Base-by-base conservation (phyloP, 495 filamentous ascomycete species). In the Bacidia gigantensis region DNA sequence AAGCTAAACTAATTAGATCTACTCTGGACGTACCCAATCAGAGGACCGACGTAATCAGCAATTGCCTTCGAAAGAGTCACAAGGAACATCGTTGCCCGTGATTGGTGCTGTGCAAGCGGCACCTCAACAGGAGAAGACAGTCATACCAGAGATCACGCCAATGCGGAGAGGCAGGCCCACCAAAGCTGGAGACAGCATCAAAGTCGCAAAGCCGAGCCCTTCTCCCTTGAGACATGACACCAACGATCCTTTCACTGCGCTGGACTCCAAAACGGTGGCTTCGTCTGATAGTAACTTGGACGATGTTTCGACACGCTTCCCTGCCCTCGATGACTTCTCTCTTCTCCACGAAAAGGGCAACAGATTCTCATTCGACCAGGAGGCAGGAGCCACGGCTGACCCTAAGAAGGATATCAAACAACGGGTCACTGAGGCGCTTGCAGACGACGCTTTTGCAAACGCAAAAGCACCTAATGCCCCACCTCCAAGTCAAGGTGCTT, bases 321-420 rank as follows among this genome's bases (percentile, higher is more conserved):
- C 92, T 2, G 87, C 87, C 10, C 72, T 98, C 25, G 90, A 98
- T 54, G 87, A 97, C 57, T 98, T 98, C 62, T 79, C 89, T 22
- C 73, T 97, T 39, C 71, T 95, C 40, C 87, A 95, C 56, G 88
- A 95, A 57, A 79, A 83, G 39, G 85, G 87, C 11, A 71, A 78
- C 48, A 92, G 88, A 52, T 96, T 95, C 63, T 82, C 92, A n/a
- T 96, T 96, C 62, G 79, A 83, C 55, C 71, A 72, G 20, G 73
- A 70, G 29, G 58, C 64, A 3, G 63, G 75, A 45, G 63, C 74
- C 17, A 61, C 69, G 39, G 67, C 72, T 26, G 58, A 73, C 11
- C 65, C 66, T 12, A 66, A 76, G 35, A 69, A 73, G 49, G 78
- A 82, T 54, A 70, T 95, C 23, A 81, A 76, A 32, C 78, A 84